Percentiles rank a stretch among this genome's conserved stretches.
These are phyloP conservation scores for Dioscorea cayenensis DNA, from an alignment of 116 monocot species.

Conservation along the genomic window DNA sequence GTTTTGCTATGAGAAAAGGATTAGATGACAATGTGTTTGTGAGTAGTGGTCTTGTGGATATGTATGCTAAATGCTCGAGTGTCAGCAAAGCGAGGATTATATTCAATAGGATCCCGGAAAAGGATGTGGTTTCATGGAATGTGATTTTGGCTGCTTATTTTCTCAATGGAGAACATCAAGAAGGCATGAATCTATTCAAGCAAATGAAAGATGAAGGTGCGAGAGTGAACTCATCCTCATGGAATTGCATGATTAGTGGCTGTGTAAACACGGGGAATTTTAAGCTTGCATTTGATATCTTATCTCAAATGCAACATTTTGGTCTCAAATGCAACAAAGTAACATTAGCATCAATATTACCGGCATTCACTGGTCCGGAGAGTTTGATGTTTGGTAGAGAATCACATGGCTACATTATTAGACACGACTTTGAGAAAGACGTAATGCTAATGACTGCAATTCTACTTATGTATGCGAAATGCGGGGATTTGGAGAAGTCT, in stretches of 20 bases:
- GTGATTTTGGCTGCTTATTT: constrained; percentile 55
- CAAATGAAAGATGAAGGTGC: constrained; percentile 28
- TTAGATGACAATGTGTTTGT: constrained; percentile 42
- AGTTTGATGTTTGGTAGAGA: constrained; percentile 41
- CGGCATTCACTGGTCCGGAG: constrained; percentile 36
- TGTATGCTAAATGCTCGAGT: constrained; percentile 42
- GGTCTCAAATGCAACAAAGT: constrained; percentile 44
- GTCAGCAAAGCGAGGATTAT: constrained; percentile 31
- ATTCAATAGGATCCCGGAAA: constrained; percentile 34
- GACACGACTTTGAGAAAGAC: constrained; percentile 21
- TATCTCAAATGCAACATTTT: constrained; percentile 40
- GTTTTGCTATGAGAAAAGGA: constrained; percentile 36
- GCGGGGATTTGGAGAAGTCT: constrained; percentile 52
- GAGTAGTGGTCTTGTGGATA: constrained; percentile 36
- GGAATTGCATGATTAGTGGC: constrained; percentile 72
- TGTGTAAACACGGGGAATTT: constrained; percentile 32
- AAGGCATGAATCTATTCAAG: constrained; percentile 39
- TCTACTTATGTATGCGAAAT: constrained; percentile 56
- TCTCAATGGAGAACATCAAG: constrained; percentile 28
- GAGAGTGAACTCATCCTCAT: constrained; percentile 31
- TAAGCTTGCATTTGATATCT: constrained; percentile 35
- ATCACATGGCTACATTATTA: constrained; percentile 39
- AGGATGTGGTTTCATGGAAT: constrained; percentile 55
- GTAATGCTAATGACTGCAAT: constrained; percentile 36
- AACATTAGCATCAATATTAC: constrained; percentile 49